Evolutionary conservation across 169 alveolate genomes (phyloP).

Genomic region (Pseudocohnilembus persalinus): DNA sequence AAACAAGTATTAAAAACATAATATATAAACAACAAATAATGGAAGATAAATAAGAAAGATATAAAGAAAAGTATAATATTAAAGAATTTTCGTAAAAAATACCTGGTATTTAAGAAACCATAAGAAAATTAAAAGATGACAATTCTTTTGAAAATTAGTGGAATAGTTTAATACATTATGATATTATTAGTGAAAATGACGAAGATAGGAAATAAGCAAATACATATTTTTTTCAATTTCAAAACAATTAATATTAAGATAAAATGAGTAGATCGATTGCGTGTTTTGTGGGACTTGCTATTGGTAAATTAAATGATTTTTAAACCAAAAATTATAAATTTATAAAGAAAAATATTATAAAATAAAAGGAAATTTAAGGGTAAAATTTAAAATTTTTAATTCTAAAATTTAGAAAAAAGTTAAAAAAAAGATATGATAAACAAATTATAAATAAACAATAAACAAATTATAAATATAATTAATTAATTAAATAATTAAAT

Average conservation of each 20-base stretch:
- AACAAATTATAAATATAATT: too few species aligned
- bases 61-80: too few species aligned
- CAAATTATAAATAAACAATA: too few species aligned
- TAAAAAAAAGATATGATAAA: too few species aligned
- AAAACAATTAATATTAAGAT: neutral
- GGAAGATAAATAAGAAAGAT: too few species aligned
- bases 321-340: neutral
- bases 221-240: neutral
- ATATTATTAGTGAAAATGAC: neutral
- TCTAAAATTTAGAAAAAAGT: too few species aligned
- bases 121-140: slow-evolving; percentile 24
- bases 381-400: neutral
- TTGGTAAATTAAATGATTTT: neutral
- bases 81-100: too few species aligned
- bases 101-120: neutral
- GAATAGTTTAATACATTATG: neutral
- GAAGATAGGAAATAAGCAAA: neutral
- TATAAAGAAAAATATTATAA: neutral
- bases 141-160: slow-evolving; percentile 8
- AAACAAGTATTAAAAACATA: too few species aligned
- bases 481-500: too few species aligned
- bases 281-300: neutral
- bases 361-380: neutral
- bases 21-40: too few species aligned
- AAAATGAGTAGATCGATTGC: slow-evolving; percentile 3